Base-by-base conservation (phyloP, 208 protist genomes). In the Crithidia bombi region DNA sequence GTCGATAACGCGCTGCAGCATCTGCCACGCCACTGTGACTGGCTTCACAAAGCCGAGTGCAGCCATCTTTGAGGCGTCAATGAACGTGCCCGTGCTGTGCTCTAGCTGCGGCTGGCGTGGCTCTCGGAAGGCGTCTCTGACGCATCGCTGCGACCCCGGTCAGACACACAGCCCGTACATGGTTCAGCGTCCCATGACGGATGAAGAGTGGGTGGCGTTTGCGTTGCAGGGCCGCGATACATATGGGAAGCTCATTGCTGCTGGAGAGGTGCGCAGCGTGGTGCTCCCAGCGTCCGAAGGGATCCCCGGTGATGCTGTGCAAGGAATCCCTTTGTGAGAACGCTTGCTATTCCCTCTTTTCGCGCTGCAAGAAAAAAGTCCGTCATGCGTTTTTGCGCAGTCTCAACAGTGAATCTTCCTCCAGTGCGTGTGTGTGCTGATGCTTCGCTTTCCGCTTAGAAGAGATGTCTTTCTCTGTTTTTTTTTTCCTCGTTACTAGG, bases 51-150 rank as follows among this genome's bases (percentile, higher is more conserved):
- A 56, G 33, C 79, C 83, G 1, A 71, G 58, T 28, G 59, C 73
- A 12, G 65, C 51, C 10, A 78, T 91, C 38, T 10, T 78, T 0
- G 56, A 79, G 36, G 74, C 75, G 30, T 75, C 77, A 7, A 49
- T 75, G 50, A 46, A 69, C 12, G 74, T 91, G 14, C 70, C 78
- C 25, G 89, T 94, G 30, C 59, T 89, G 67, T 94, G 89, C 78
- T 78, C 79, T 15, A 87, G 81, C 64, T 94, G 89, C 58, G 85
- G 85, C 7, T 94, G 89, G 89, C 56, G 75, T 25, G 89, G 89
- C 38, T 80, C 82, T 49, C 81, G 89, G 21, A 76, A 81, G 51
- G 72, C 72, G 2, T 76, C 85, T 0, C 55, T 79, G 43, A 35
- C 47, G 7, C 88, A 93, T 65, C 82, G 79, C 25, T 93, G 88